These are phyloP conservation scores for Conringia planisiliqua DNA, from an alignment of 345 rosid genomes.

Conservation along the genomic window DNA sequence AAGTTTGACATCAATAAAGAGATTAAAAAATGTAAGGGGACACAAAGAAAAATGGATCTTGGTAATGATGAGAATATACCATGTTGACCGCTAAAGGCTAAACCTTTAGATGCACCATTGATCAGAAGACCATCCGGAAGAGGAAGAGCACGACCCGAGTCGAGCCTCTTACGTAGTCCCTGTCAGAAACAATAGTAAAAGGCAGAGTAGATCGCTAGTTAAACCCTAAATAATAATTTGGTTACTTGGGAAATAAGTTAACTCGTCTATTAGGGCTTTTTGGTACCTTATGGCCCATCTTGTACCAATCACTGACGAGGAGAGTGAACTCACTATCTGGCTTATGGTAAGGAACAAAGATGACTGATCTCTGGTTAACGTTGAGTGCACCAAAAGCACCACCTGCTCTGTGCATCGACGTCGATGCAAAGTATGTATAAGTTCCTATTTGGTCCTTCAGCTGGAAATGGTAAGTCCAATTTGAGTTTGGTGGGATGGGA, in stretches of 20 bases:
- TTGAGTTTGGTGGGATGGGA: constrained; percentile 31
- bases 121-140: constrained; percentile 66
- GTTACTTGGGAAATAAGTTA: not conserved
- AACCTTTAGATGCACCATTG: constrained; percentile 45
- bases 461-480: constrained; percentile 31
- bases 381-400: constrained; percentile 48
- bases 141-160: constrained; percentile 47
- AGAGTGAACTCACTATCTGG: constrained; percentile 56
- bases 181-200: constrained; percentile 13
- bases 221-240: not conserved
- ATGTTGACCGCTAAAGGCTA: constrained; percentile 44
- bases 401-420: constrained; percentile 28
- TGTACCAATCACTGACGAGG: constrained; percentile 61
- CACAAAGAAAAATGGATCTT: not conserved
- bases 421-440: constrained; percentile 27
- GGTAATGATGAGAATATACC: constrained; percentile 38
- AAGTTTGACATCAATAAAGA: not conserved
- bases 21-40: not conserved
- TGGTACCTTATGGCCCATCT: constrained; percentile 32
- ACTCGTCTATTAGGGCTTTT: not conserved
- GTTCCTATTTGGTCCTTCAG: constrained; percentile 31
- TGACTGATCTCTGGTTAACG: constrained; percentile 45
- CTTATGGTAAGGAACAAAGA: constrained; percentile 47
- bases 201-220: not conserved
- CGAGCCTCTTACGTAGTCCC: constrained; percentile 46